Base-by-base conservation (phyloP, 257 asterid genomes). In the Dorcoceras hygrometricum region DNA sequence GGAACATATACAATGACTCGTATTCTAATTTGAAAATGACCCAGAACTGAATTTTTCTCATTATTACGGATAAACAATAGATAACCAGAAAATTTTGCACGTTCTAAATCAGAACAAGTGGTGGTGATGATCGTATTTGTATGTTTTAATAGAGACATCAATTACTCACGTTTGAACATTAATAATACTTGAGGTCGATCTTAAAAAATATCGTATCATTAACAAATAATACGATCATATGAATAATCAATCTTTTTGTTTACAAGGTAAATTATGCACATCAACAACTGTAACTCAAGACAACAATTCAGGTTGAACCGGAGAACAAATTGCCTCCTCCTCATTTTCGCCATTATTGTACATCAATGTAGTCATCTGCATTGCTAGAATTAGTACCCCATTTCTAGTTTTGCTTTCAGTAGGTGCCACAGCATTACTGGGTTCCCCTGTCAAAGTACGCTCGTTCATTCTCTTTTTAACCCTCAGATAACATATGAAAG, bases 391-490 rank as follows among this genome's bases (percentile, higher is more conserved):
- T 77, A 1, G 69, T 61, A 57, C 72, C 28, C 77, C 79, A 4
- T 63, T 70, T 23, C 68, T 50, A n/a, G 75, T 46, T 68, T 67
- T 79, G 67, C 59, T 74, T 53, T 77, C 90, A 36, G 32, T 66
- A 23, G 71, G 53, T 23, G 78, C 70, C 23, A 71, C 46, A 66
- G 24, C 66, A 26, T 67, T 70, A 72, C 71, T 64, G 22, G 82
- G 72, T 67, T 84, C 27, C 80, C 89, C 91, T 88, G 87, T 70
- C 59, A 74, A 57, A 67, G 64, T 62, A 34, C 23, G 39, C 56
- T 22, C 57, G 10, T 10, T 31, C 23, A 32, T 25, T 39, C 39
- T 67, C 62, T 23, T 22, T 60, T 56, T 36, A 16, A 51, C 59
- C 23, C 43, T 50, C 23, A 56, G 28, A 46, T 16, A n/a, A 26